Evolutionary conservation across 495 filamentous ascomycete species (phyloP).

Genomic region (Immersiella caudata): DNA sequence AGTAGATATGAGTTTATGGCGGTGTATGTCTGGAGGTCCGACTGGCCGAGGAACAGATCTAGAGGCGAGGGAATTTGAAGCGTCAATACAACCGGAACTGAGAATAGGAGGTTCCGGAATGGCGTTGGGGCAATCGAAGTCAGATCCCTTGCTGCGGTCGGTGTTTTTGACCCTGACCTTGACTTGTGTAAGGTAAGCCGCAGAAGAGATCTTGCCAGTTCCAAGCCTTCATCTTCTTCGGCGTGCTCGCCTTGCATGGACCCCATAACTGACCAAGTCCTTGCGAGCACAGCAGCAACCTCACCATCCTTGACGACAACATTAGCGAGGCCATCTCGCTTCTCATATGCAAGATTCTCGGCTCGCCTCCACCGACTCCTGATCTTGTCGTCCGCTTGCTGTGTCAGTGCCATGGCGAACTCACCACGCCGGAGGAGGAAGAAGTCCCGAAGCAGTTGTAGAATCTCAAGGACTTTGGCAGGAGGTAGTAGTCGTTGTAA

Average conservation of each 20-base stretch:
- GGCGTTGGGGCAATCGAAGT: constrained; percentile 46
- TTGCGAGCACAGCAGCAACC: constrained; percentile 68
- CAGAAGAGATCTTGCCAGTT: constrained; percentile 76
- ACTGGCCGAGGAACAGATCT: constrained; percentile 78
- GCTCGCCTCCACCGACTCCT: constrained; percentile 57
- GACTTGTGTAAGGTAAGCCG: constrained; percentile 63
- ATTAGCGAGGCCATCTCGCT: constrained; percentile 51
- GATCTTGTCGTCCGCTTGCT: constrained; percentile 79
- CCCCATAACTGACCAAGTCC: constrained; percentile 77
- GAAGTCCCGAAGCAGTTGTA: constrained; percentile 80
- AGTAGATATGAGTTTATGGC: constrained; percentile 85
- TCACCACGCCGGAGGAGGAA: constrained; percentile 86
- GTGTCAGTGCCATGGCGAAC: constrained; percentile 82
- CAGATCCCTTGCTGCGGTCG: constrained; percentile 24
- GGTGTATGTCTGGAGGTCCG: constrained; percentile 78
- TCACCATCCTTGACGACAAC: constrained; percentile 85
- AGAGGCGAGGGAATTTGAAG: constrained; percentile 77
- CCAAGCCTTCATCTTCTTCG: constrained; percentile 75
- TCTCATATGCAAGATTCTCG: constrained; percentile 57
- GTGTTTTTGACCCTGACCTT: constrained; percentile 35
- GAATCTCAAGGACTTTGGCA: constrained; percentile 71
- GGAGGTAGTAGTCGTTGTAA: constrained; percentile 79
- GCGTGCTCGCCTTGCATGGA: constrained; percentile 70
- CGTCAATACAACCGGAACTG: constrained; percentile 69
- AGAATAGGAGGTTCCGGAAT: constrained; percentile 83